Evolutionary conservation across 768 basidiomycete genomes (phyloP).

Genomic region (Xerocomus brunneocitrinus): DNA sequence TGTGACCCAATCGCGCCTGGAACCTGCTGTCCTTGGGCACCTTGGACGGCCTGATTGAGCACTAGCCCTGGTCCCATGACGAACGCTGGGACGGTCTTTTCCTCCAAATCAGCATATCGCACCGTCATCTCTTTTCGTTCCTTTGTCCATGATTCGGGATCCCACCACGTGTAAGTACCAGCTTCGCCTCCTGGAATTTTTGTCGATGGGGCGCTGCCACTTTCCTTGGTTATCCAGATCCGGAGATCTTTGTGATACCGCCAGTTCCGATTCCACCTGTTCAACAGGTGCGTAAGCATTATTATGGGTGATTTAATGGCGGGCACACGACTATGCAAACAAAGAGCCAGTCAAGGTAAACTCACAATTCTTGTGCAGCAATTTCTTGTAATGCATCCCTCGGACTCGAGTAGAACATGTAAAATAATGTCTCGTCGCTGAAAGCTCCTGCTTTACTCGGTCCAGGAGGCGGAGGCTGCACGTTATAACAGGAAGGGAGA

Average conservation of each 20-base stretch:
- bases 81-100: constrained; percentile 65
- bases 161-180: constrained; percentile 89
- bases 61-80: constrained; percentile 45
- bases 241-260: constrained; percentile 91
- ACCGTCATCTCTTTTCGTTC: constrained; percentile 76
- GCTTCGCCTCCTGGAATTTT: constrained; percentile 81
- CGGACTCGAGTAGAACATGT: constrained; percentile 96
- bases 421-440: constrained; percentile 95
- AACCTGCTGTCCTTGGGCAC: constrained; percentile 37
- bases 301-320: background rate
- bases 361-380: constrained; percentile 92
- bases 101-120: constrained; percentile 68
- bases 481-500: constrained; percentile 88
- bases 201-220: constrained; percentile 66
- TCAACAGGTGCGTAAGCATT: constrained; percentile 6
- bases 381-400: constrained; percentile 91
- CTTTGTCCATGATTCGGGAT: constrained; percentile 74
- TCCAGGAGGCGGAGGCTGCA: constrained; percentile 81
- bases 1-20: constrained; percentile 30
- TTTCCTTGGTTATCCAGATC: constrained; percentile 83
- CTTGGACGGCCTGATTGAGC: constrained; percentile 32
- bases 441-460: constrained; percentile 78
- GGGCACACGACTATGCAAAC: constrained; percentile 6
- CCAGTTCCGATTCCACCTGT: constrained; percentile 92
- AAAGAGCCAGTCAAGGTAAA: constrained; percentile 22